Evolutionary conservation across 352 stramenopile genomes (phyloP).

Genomic region (Vaucheria bursata): DNA sequence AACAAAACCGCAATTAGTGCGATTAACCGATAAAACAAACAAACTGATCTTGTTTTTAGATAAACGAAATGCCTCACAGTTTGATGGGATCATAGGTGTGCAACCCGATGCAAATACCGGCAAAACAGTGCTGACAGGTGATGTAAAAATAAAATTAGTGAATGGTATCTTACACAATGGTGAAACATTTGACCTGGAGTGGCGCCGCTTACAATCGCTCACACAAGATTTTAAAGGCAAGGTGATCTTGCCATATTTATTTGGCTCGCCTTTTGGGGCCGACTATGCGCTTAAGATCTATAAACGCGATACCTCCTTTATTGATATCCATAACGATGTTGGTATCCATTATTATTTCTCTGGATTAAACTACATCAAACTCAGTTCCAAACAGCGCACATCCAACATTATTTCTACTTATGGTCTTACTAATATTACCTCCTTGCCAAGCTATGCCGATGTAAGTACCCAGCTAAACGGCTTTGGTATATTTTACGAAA

Average conservation of each 20-base stretch:
- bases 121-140: not conserved
- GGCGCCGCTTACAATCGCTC: not conserved
- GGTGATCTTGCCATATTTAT: not conserved
- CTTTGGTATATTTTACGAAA: not conserved
- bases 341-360: not conserved
- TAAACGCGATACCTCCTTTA: not conserved
- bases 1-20: not conserved
- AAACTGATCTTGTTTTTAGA: slow-evolving; percentile 2
- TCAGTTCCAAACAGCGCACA: not conserved
- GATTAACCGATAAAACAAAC: not conserved
- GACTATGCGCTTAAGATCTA: not conserved
- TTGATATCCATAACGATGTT: not conserved
- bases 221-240: not conserved
- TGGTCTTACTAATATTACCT: not conserved
- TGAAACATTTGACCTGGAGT: slow-evolving; percentile 1
- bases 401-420: not conserved
- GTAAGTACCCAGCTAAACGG: not conserved
- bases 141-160: slow-evolving; percentile 4
- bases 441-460: not conserved
- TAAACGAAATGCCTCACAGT: not conserved
- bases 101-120: not conserved
- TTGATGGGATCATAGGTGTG: slow-evolving; percentile 1
- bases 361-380: not conserved
- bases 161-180: not conserved
- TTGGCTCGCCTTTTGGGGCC: not conserved